phyloP scores from a whole-genome alignment of 1,284 basidiomycete species.

The Puccinia novopanici region DNA sequence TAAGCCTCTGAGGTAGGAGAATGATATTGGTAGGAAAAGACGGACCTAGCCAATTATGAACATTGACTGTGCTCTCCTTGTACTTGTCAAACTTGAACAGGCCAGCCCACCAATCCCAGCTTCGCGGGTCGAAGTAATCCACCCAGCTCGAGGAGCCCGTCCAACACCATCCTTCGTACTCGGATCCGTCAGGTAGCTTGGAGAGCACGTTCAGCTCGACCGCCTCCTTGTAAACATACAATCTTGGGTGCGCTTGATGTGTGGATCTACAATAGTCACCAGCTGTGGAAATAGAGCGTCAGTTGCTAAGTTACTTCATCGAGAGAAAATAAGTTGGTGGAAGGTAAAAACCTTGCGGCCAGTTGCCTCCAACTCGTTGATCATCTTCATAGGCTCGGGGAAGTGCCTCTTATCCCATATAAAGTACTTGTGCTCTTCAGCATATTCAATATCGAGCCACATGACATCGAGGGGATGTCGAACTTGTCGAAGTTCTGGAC shows the following conservation, averaged over 20 bases:
- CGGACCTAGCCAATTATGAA: conserved; percentile 54
- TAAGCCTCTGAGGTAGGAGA: conserved; percentile 66
- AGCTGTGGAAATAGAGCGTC: conserved; percentile 65
- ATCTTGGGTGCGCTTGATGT: conserved; percentile 77
- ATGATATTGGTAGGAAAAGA: not conserved
- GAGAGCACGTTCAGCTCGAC: conserved; percentile 79
- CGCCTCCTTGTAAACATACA: conserved; percentile 83
- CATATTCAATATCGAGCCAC: conserved; percentile 93
- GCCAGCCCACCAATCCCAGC: conserved; percentile 86
- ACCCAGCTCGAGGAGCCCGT: conserved; percentile 91
- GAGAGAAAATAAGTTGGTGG: not conserved
- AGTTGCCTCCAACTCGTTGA: conserved; percentile 77
- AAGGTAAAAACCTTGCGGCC: conserved; percentile 74
- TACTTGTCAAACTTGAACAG: conserved; percentile 72
- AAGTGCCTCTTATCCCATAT: conserved; percentile 92
- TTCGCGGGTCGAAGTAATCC: conserved; percentile 89
- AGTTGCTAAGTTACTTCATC: not conserved
- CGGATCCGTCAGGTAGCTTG: conserved; percentile 71
- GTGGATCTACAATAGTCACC: conserved; percentile 95
- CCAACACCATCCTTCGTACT: conserved; percentile 99
- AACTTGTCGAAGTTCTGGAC: conserved; percentile 85
- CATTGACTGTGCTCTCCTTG: conserved; percentile 54
- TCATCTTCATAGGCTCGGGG: conserved; percentile 92
- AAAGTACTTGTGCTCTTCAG: conserved; percentile 93
- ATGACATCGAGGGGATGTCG: conserved; percentile 96